Base-by-base conservation (phyloP, 768 basidiomycete species). In the Paxillus ammoniavirescens region DNA sequence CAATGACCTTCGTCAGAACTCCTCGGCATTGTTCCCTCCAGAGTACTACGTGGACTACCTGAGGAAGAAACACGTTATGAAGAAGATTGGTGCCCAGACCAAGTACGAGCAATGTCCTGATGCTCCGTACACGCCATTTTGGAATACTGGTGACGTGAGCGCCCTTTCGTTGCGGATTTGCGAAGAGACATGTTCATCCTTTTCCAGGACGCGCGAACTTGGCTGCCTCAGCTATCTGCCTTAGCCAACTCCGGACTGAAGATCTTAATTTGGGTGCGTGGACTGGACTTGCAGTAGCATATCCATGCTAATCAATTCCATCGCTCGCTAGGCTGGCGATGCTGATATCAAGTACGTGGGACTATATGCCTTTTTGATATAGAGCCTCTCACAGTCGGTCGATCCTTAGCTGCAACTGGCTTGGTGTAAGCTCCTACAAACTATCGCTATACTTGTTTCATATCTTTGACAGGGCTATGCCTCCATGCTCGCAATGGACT, bases 1-100 rank as follows among this genome's bases (percentile, higher is more conserved):
- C 0, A 66, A 86, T 53, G 85, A 87, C 60, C 68, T 87, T 41
- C 72, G 82, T 18, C 84, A 86, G 65, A 82, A 77, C 38, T 60
- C 76, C 1, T 74, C 79, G 0, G 73, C 77, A 2, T 50, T 68
- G 7, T 86, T 85, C 66, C 84, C 85, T 5, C 79, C 83, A 0
- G 75, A 82, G 42, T 82, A 75, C 54, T 85, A 84, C 52, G 55
- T 80, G 41, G 67, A 70, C 10, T 83, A 79, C 56, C 67, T 86
- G 17, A 58, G 52, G 1, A 61, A 65, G n/a, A 37, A 72, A 0
- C 56, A 64, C 3, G 71, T 82, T 13, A 57, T 71, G 63, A 63
- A 60, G 17, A 64, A 60, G 50, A 86, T 87, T 40, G 85, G 86
- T 6, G 84, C 84, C 0, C 70, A 81, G 54, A 59, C 62, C 21